These are phyloP conservation scores for Peronospora belbahrii DNA, from an alignment of 352 stramenopile species.

Conservation along the genomic window DNA sequence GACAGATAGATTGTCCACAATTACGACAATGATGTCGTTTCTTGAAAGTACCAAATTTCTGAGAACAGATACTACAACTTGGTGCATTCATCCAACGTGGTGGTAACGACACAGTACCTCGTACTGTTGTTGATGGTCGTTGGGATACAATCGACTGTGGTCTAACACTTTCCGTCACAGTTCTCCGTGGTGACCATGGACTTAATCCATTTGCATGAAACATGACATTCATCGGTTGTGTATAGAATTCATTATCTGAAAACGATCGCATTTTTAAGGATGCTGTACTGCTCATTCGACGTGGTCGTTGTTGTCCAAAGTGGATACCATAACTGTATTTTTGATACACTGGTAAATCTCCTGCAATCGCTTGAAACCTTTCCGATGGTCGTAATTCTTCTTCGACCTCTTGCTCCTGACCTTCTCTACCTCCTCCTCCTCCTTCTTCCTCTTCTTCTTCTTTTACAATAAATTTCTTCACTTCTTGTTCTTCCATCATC, in stretches of 20 bases:
- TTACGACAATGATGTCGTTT: constrained; percentile 86
- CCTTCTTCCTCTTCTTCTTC: constrained; percentile 32
- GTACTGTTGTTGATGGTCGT: constrained; percentile 22
- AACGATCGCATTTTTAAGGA: constrained; percentile 51
- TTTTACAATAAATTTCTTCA: too few species aligned
- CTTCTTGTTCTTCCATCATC: constrained; percentile 37
- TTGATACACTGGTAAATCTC: constrained; percentile 19
- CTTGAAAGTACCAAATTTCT: constrained; percentile 73
- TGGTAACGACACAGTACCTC: constrained; percentile 50
- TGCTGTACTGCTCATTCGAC: constrained; percentile 34
- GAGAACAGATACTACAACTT: constrained; percentile 80
- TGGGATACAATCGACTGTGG: constrained; percentile 36
- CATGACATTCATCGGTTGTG: constrained; percentile 25
- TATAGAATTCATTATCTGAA: constrained; percentile 61
- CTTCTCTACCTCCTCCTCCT: constrained; percentile 15
- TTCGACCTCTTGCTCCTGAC: constrained; percentile 14
- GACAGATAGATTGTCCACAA: constrained; percentile 80
- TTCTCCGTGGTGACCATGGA: constrained; percentile 24
- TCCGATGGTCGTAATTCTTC: constrained; percentile 24
- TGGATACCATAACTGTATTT: constrained; percentile 5
- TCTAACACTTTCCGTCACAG: constrained; percentile 26
- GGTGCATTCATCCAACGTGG: constrained; percentile 78
- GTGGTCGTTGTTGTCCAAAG: constrained; percentile 22
- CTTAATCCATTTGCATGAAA: constrained; percentile 7
- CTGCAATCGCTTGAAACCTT: constrained; percentile 32